These are phyloP conservation scores for Eucalyptus regnans DNA, from an alignment of 345 rosid species.

Conservation along the genomic window DNA sequence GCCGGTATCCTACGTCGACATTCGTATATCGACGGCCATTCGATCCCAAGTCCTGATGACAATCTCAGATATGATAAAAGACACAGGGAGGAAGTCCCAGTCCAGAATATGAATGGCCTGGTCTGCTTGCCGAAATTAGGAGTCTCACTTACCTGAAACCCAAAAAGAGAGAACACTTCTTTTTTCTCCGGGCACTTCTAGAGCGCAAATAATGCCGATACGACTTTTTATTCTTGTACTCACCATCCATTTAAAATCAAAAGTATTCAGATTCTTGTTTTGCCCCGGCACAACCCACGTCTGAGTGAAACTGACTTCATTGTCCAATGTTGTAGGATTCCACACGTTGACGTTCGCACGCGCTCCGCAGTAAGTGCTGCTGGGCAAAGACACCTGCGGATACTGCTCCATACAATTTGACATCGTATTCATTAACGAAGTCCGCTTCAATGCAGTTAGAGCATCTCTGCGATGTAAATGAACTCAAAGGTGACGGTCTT, in stretches of 20 bases:
- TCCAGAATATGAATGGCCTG: not conserved
- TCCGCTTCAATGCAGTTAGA: not conserved
- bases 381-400: fast-evolving
- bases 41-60: not conserved
- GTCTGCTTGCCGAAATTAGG: not conserved
- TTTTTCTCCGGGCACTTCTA: not conserved
- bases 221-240: not conserved
- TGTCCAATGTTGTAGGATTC: not conserved
- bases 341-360: not conserved
- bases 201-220: not conserved
- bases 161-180: not conserved
- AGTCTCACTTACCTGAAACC: not conserved
- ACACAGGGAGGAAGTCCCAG: not conserved
- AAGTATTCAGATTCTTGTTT: not conserved
- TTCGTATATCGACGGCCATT: not conserved
- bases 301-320: not conserved
- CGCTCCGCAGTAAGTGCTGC: not conserved
- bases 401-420: not conserved
- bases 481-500: no score
- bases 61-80: not conserved
- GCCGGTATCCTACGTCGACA: not conserved
- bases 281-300: not conserved
- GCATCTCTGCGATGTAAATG: no score
- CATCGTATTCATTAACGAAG: not conserved
- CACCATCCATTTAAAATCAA: not conserved